phyloP scores from a whole-genome alignment of 371 early-diverging fungal species.

The Batkoa obscura region DNA sequence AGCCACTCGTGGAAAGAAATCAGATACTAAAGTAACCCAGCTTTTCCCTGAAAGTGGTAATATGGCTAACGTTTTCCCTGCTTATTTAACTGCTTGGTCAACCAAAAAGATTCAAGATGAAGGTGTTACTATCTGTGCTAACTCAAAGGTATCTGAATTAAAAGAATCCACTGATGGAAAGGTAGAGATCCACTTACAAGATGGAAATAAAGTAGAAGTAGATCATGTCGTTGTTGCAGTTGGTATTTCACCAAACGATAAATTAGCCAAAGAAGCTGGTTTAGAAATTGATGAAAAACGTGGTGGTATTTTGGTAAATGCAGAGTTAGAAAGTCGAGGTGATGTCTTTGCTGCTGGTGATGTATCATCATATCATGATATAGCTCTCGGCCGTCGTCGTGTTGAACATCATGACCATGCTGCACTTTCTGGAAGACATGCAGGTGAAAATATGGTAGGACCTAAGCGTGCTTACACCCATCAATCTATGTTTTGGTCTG shows the following conservation, averaged over 20 bases:
- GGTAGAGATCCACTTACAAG: conserved; percentile 22
- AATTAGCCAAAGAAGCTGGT: conserved; percentile 41
- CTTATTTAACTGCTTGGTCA: conserved; percentile 49
- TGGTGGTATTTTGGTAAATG: conserved; percentile 53
- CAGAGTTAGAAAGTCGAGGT: conserved; percentile 47
- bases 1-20: conserved; percentile 29
- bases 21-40: conserved; percentile 43
- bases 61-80: conserved; percentile 50
- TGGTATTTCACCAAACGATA: conserved; percentile 47
- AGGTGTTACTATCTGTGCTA: conserved; percentile 35
- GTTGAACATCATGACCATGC: conserved; percentile 61
- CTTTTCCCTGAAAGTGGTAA: conserved; percentile 54
- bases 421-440: conserved; percentile 43
- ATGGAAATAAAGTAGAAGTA: conserved; percentile 19
- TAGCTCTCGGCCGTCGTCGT: conserved; percentile 51
- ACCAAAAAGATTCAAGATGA: conserved; percentile 32
- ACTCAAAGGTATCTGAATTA: conserved; percentile 18
- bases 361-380: conserved; percentile 49
- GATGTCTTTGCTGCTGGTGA: conserved; percentile 63
- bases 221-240: conserved; percentile 56
- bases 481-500: conserved; percentile 66
- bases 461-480: conserved; percentile 37
- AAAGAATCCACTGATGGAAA: conserved; percentile 22
- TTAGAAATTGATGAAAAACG: conserved; percentile 43
- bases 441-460: conserved; percentile 52